These are phyloP conservation scores for Monilinia polystroma DNA, from an alignment of 2,329 filamentous ascomycete genomes.

Conservation along the genomic window DNA sequence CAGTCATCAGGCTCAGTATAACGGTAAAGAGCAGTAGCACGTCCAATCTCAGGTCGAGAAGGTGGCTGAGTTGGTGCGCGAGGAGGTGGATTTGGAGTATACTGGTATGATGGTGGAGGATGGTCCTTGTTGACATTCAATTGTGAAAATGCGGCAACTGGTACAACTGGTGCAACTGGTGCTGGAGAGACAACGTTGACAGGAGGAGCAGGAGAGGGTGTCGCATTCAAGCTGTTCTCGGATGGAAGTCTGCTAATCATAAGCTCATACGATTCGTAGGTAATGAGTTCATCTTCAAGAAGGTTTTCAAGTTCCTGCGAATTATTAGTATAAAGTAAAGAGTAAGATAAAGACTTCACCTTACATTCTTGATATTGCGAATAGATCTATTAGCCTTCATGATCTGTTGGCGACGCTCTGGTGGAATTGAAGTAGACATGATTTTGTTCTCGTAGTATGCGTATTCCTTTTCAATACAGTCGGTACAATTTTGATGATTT, in stretches of 20 bases:
- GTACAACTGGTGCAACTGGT: conserved; percentile 41
- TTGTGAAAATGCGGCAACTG: conserved; percentile 31
- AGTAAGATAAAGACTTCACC: conserved; percentile 8
- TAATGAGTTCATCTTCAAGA: conserved; percentile 77
- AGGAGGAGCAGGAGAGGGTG: conserved; percentile 25
- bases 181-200: conserved; percentile 41
- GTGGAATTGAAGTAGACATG: conserved; percentile 36
- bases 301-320: conserved; percentile 85
- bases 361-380: conserved; percentile 41
- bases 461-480: conserved; percentile 32
- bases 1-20: conserved; percentile 82
- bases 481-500: conserved; percentile 30
- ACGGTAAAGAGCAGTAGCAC: conserved; percentile 78
- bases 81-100: conserved; percentile 34
- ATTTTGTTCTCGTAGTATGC: conserved; percentile 33
- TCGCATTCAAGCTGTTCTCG: conserved; percentile 56
- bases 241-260: conserved; percentile 74
- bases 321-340: conserved; percentile 27
- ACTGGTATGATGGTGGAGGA: conserved; percentile 38
- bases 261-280: conserved; percentile 69
- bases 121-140: conserved; percentile 30
- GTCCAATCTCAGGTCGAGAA: conserved; percentile 58
- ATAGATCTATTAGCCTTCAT: conserved; percentile 41
- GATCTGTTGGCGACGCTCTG: conserved; percentile 39
- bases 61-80: conserved; percentile 35